Base-by-base conservation (phyloP, 2,329 filamentous ascomycete species). In the Colletotrichum sp. region DNA sequence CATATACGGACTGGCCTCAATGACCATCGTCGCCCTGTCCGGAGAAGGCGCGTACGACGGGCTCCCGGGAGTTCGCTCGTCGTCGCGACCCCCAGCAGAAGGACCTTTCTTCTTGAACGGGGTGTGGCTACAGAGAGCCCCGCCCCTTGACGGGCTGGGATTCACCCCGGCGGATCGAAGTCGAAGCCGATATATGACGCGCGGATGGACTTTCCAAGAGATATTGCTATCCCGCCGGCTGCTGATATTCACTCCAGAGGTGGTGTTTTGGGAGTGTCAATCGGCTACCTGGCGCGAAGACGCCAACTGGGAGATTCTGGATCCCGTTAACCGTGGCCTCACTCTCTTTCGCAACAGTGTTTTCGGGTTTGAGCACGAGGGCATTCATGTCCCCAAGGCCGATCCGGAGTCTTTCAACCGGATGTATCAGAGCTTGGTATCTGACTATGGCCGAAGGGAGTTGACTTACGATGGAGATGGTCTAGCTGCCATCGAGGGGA, bases 291-390 rank as follows among this genome's bases (percentile, higher is more conserved):
- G 43, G 43, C 43, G 43, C 1, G 43, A 52, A 8, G 43, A 52
- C 10, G 6, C 43, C 43, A 52, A 52, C 4, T 52, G 43, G 43
- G 43, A 52, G n/a, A 52, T 52, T 8, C 43, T 52, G 10, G 4
- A 5, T 22, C 43, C n/a, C 2, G 6, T 3, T 13, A 0, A 3
- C 0, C 43, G n/a, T 52, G 43, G 43, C 2, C 10, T 52, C 8
- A 8, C 43, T 0, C 43, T 52, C 10, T 52, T 52, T 22, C n/a
- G 43, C n/a, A 52, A 22, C 12, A 52, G n/a, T 1, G n/a, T 52
- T 22, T 52, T 52, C 10, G n/a, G 10, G 0, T 52, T 22, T 13
- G 43, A 8, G 0, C 18, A 22, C 2, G 10, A 52, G 12, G 43
- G 43, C 1, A 52, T 22, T 3, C n/a, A 52, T 13, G 10, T 52